phyloP scores from a whole-genome alignment of 176 grass and related monocot species.

The Areca catechu region DNA sequence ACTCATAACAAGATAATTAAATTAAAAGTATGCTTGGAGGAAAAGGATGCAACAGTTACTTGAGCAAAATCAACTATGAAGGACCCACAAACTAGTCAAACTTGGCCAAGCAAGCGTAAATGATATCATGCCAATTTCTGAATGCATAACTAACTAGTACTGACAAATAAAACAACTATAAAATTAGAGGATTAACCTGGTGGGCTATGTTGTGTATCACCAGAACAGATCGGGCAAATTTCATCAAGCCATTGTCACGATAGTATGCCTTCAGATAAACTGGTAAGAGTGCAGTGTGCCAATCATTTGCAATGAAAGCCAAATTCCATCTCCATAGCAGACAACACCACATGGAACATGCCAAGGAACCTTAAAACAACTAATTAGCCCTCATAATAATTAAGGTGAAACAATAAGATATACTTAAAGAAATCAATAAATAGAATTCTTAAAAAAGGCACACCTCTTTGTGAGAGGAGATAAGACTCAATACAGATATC shows the following conservation, averaged over 20 bases:
- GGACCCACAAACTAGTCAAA: no score
- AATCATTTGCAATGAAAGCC: conserved; percentile 93
- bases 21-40: no score
- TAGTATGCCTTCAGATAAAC: conserved; percentile 92
- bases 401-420: no score
- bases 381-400: no score
- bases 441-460: no score
- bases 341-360: conserved; percentile 64
- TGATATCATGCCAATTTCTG: no score
- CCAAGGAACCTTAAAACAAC: conserved; percentile 66
- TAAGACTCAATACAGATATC: no score
- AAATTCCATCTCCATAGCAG: conserved; percentile 87
- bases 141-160: background rate
- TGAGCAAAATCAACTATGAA: no score
- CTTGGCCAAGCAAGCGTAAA: no score
- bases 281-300: conserved; percentile 86
- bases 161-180: background rate
- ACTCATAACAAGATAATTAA: no score
- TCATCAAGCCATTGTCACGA: conserved; percentile 91
- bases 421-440: background rate
- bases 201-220: conserved; percentile 97
- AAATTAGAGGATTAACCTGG: conserved; percentile 46
- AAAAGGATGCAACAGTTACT: no score
- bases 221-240: conserved; percentile 67
- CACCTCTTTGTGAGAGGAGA: no score